Base-by-base conservation (phyloP, 306 rosid genomes). In the Chamaecrista fasciculata region DNA sequence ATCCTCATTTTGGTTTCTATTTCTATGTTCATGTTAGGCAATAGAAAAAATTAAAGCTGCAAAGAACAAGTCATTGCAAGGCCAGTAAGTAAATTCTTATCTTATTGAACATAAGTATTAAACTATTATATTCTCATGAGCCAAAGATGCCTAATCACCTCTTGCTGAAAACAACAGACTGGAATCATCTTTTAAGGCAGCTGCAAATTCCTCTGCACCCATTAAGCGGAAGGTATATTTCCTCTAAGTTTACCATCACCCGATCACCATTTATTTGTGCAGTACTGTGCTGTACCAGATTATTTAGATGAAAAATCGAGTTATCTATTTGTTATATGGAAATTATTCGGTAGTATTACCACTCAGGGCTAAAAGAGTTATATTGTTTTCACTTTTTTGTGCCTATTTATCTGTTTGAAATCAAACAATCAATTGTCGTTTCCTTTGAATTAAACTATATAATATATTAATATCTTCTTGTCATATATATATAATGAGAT, bases 31-130 rank as follows among this genome's bases (percentile, higher is more conserved):
- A 58, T 80, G 40, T 50, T 61, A 94, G 98, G 96, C 97, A 62
- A 83, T 90, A 69, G 97, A 85, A 76, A 94, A 82, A 84, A 94
- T 90, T 66, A 90, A 94, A 82, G 97, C 90, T 2, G 90, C 96
- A 63, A 94, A 90, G 86, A 85, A 82, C 88, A 88, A 90, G 86
- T 78, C 92, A 28, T 79, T 95, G 55, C 98, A 90, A 75, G 96
- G 98, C 74, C 91, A 96, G 97, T 90, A 74, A 64, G 85, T 73
- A 70, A 15, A 74, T 76, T 59, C 44, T 77, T 21, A 58, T 28
- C 62, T 43, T 36, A 39, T 24, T 77, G 23, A 14, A 53, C 46
- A 61, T 49, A 26, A 34, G 39, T 57, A 10, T 49, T 18, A 21
- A 15, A 8, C 16, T 19, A n/a, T 39, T 61, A 15, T 74, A 42